Percentiles rank a stretch among this genome's conserved stretches.
phyloP scores from a whole-genome alignment of 2,329 filamentous ascomycete species.

The Hymenoscyphus scutula region DNA sequence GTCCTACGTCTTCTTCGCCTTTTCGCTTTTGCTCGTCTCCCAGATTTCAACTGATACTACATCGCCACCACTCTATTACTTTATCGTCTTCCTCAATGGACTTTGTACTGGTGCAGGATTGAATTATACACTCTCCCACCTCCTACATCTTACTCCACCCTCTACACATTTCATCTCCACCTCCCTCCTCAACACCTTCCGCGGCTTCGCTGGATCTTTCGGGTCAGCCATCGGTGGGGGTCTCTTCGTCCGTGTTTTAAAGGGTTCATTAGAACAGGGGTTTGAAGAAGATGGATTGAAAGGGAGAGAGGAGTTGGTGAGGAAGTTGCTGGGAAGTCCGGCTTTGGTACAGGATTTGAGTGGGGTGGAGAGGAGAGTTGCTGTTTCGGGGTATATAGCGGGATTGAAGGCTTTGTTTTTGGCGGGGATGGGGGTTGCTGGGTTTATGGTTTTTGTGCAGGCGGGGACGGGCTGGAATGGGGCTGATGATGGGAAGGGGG shows the following conservation, averaged over 20 bases:
- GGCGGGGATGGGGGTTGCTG: slow-evolving; percentile 47
- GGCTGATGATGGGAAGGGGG: slow-evolving; percentile 29
- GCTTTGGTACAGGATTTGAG: slow-evolving; percentile 49
- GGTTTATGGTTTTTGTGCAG: slow-evolving; percentile 51
- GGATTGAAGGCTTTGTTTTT: slow-evolving; percentile 53
- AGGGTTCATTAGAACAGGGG: slow-evolving; percentile 36
- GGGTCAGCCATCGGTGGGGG: slow-evolving; percentile 78
- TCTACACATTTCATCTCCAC: slow-evolving; percentile 73
- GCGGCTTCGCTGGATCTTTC: slow-evolving; percentile 78
- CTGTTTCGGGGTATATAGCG: slow-evolving; percentile 52
- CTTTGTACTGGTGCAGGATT: slow-evolving; percentile 68
- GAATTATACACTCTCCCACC: slow-evolving; percentile 79
- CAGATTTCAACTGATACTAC: slow-evolving; percentile 52
- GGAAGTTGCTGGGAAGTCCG: slow-evolving; percentile 57
- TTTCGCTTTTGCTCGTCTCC: slow-evolving; percentile 57
- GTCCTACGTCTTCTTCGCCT: slow-evolving; percentile 59
- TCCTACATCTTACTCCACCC: slow-evolving; percentile 67
- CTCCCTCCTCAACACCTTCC: slow-evolving; percentile 73
- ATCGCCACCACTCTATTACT: slow-evolving; percentile 53
- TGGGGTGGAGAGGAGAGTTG: slow-evolving; percentile 50
- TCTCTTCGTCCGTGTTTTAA: slow-evolving; percentile 32
- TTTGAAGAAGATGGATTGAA: slow-evolving; percentile 35
- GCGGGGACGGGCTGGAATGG: slow-evolving; percentile 57
- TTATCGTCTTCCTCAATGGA: slow-evolving; percentile 67
- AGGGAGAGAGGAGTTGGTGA: slow-evolving; percentile 44